phyloP scores from a whole-genome alignment of 2,329 filamentous ascomycete genomes.

The Celoporthe dispersa region DNA sequence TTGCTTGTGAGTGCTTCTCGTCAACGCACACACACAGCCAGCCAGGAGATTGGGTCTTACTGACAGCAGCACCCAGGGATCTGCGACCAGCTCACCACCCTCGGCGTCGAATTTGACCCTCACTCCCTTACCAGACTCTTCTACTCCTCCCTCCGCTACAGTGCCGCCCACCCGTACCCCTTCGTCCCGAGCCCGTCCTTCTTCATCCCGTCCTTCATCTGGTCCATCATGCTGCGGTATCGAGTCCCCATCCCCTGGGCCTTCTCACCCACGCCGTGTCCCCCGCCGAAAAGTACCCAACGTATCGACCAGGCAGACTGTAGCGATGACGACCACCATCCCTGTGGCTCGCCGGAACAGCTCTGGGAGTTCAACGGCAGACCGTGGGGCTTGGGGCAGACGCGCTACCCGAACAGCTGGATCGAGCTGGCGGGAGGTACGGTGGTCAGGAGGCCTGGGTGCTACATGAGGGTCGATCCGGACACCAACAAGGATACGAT shows the following conservation, averaged over 20 bases:
- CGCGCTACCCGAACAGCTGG: conserved; percentile 35
- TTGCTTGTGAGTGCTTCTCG: conserved; percentile 36
- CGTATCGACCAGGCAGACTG: conserved; percentile 36
- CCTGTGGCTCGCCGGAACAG: conserved; percentile 28
- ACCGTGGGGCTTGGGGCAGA: conserved; percentile 38
- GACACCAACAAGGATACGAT: conserved; percentile 42
- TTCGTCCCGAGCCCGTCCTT: conserved; percentile 30
- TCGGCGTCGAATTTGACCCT: conserved; percentile 40
- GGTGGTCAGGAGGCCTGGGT: conserved; percentile 41
- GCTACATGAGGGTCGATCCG: conserved; percentile 43
- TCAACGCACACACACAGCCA: neutral
- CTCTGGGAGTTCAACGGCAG: conserved; percentile 34
- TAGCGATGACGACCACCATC: conserved; percentile 35
- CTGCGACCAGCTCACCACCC: conserved; percentile 40
- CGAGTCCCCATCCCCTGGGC: conserved; percentile 32
- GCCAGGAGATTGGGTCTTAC: neutral
- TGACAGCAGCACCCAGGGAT: conserved; percentile 35
- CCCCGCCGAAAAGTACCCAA: conserved; percentile 24
- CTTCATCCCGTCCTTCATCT: conserved; percentile 29
- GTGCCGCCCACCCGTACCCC: conserved; percentile 41
- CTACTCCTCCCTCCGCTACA: conserved; percentile 37
- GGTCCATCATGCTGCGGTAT: conserved; percentile 28
- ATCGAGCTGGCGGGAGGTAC: conserved; percentile 37
- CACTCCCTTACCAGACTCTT: conserved; percentile 35
- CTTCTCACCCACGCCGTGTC: conserved; percentile 35